phyloP scores from a whole-genome alignment of 805 yeast species.

The Candida verbasci region DNA sequence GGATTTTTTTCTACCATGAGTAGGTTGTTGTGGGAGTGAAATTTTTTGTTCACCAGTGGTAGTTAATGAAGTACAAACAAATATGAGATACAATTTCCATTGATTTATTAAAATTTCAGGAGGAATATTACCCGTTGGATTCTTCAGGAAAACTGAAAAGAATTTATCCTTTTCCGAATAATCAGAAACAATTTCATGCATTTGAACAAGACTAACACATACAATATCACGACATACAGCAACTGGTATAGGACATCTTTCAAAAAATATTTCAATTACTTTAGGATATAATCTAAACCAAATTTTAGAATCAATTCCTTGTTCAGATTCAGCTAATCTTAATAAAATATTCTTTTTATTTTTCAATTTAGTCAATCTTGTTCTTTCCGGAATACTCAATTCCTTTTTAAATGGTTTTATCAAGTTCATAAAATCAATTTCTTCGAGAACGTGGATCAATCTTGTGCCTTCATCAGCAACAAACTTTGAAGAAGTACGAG shows the following conservation, averaged over 20 bases:
- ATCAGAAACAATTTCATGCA: conserved; percentile 64
- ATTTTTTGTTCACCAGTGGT: conserved; percentile 83
- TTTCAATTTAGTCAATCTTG: conserved; percentile 61
- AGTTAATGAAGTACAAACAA: conserved; percentile 88
- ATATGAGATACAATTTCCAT: conserved; percentile 84
- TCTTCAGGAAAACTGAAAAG: conserved; percentile 29
- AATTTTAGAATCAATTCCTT: conserved; percentile 93
- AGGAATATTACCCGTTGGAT: conserved; percentile 29
- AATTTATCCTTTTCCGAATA: conserved; percentile 44
- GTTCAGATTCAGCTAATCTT: conserved; percentile 80
- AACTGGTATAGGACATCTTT: conserved; percentile 84
- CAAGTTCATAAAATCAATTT: conserved; percentile 61
- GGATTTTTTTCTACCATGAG: conserved; percentile 72
- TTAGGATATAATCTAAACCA: conserved; percentile 90
- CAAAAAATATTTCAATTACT: conserved; percentile 66
- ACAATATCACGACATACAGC: conserved; percentile 90
- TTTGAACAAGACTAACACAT: conserved; percentile 81
- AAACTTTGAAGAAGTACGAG: conserved; percentile 61
- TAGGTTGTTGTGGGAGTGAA: conserved; percentile 44
- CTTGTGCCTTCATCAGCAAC: conserved; percentile 78
- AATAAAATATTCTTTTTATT: conserved; percentile 66
- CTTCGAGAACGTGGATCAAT: conserved; percentile 70
- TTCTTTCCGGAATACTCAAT: conserved; percentile 72
- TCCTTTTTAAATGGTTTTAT: conserved; percentile 48
- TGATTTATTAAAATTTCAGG: conserved; percentile 76